phyloP scores from a whole-genome alignment of 2,329 filamentous ascomycete species.

The Cladosporium sp. region DNA sequence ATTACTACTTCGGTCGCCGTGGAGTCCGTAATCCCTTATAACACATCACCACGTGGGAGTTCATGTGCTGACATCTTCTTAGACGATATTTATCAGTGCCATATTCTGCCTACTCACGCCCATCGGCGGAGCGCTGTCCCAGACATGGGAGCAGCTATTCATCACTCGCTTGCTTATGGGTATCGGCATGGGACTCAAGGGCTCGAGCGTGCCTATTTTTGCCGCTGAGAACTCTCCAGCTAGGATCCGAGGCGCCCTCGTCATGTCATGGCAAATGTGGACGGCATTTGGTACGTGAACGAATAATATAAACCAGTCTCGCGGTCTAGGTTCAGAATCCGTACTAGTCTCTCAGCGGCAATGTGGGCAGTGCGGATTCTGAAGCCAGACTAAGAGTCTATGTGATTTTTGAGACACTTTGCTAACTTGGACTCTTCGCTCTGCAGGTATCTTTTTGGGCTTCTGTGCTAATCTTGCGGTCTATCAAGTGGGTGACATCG shows the following conservation, averaged over 20 bases:
- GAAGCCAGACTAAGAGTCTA: neutral
- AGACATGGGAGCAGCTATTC: slow-evolving; percentile 49
- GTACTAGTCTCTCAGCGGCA: neutral
- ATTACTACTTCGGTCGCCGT: slow-evolving; percentile 39
- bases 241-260: slow-evolving; percentile 57
- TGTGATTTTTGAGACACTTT: neutral
- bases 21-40: slow-evolving; percentile 23
- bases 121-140: slow-evolving; percentile 64
- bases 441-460: slow-evolving; percentile 44
- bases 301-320: neutral
- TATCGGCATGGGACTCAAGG: slow-evolving; percentile 50
- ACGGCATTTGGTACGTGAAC: slow-evolving; percentile 45
- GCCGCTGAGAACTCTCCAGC: slow-evolving; percentile 60
- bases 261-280: slow-evolving; percentile 58
- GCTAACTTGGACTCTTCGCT: neutral
- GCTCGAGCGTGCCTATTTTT: slow-evolving; percentile 50
- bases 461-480: slow-evolving; percentile 47
- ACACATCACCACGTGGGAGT: neutral
- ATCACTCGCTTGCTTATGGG: slow-evolving; percentile 43
- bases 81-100: slow-evolving; percentile 43
- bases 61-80: neutral
- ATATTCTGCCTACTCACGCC: slow-evolving; percentile 66
- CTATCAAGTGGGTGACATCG: slow-evolving; percentile 40
- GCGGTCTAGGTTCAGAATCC: neutral
- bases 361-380: neutral